Conservation (phyloP, 2,329 filamentous ascomycete species). For the Alternaria arborescens region DNA sequence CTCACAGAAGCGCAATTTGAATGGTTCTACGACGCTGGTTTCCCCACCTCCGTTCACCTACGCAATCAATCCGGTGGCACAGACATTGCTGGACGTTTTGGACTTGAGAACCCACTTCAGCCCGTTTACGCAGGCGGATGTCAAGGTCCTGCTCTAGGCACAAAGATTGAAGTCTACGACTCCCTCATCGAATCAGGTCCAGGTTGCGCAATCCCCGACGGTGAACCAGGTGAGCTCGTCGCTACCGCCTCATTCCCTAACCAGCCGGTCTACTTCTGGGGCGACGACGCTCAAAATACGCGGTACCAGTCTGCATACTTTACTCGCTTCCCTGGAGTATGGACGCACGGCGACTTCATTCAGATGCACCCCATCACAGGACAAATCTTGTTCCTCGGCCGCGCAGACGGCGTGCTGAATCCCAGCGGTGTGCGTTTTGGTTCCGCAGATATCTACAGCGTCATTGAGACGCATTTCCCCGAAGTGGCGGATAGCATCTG, state of each 20-base stretch:
- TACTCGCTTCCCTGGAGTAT: slow-evolving; percentile 65
- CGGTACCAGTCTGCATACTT: slow-evolving; percentile 59
- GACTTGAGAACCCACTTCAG: slow-evolving; percentile 70
- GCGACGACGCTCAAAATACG: slow-evolving; percentile 48
- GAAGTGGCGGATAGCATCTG: slow-evolving; percentile 77
- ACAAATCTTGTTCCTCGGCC: slow-evolving; percentile 71
- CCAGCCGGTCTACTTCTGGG: slow-evolving; percentile 67
- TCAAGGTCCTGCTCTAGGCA: slow-evolving; percentile 63
- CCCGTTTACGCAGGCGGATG: slow-evolving; percentile 70
- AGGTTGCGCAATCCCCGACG: slow-evolving; percentile 64
- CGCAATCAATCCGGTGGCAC: slow-evolving; percentile 80
- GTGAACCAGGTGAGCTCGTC: slow-evolving; percentile 78
- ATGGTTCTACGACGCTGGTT: slow-evolving; percentile 79
- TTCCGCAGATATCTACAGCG: slow-evolving; percentile 79
- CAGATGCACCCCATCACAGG: slow-evolving; percentile 73
- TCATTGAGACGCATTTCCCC: slow-evolving; percentile 72
- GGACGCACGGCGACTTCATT: slow-evolving; percentile 86
- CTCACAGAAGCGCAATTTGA: slow-evolving; percentile 78
- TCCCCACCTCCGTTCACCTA: slow-evolving; percentile 72
- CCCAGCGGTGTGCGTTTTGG: slow-evolving; percentile 82
- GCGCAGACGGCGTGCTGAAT: slow-evolving; percentile 81
- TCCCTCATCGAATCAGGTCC: slow-evolving; percentile 55
- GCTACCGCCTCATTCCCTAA: slow-evolving; percentile 77
- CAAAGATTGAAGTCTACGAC: slow-evolving; percentile 69
- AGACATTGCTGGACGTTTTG: slow-evolving; percentile 74